Evolutionary conservation across 1,139 yeast species (phyloP), one percentile per base, ranked within the genome.

Genomic region (Saccharomyces hybrid): DNA sequence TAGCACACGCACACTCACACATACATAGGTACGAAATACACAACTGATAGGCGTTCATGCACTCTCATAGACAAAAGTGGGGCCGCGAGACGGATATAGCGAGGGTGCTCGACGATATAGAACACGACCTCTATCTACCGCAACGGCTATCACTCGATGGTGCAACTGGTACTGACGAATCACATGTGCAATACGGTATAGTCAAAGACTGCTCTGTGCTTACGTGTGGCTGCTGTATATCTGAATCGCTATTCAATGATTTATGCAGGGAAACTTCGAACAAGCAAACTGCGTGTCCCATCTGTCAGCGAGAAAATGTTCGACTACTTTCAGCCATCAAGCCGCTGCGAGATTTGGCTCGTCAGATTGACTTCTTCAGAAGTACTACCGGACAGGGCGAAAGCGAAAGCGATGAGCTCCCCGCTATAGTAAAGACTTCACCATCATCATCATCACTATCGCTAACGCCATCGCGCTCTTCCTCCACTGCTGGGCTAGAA

Each of bases 191-290:
- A 6, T 65, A 64, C 47, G 62, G 61, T 4, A 57, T 61, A 29
- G 59, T 66, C 2, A 56, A 52, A 11, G 89, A 85, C 67, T 77
- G 82, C 5, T 74, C 82, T 1, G 77, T 83, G 23, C 70, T 86
- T 20, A 70, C 83, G 0, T 88, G 95, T 70, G 93, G 95, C 0
- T 87, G 95, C 68, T 68, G 86, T 9, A 75, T 84, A 0, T 83
- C 91, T 0, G 85, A 84, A 60, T 59, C 70, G 0, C 70, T 68
- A 6, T 59, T 51, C 28, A 46, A 54, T n/a, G 61, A 57, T 14
- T 54, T 62, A 8, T 14, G 42, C 23, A 14, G 16, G 4, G 42
- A 20, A 14, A 16, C 23, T 14, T 5, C 42, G 9, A 38, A 34
- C 38, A 1, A 32, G 50, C 13, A 47, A 53, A 8, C 52, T 54